Evolutionary conservation across 345 rosid genomes (phyloP).

Genomic region (Brassica cretica): DNA sequence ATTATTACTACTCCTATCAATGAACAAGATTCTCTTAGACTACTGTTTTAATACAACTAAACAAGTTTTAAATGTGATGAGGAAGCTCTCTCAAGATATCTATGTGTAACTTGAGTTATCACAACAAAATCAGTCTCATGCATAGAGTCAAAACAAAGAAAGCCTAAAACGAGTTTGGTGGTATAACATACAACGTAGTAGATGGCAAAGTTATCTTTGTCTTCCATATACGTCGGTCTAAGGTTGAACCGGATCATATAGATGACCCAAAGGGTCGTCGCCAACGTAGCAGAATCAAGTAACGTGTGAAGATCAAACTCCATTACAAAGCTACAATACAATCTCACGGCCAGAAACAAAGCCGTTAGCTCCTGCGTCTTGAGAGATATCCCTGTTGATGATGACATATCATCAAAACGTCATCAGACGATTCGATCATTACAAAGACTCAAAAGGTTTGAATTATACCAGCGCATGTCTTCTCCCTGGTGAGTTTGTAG

Average conservation of each 20-base stretch:
- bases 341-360: constrained; percentile 68
- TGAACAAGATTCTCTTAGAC: background rate
- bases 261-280: constrained; percentile 83
- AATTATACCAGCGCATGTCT: constrained; percentile 65
- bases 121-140: background rate
- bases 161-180: constrained; percentile 8
- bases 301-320: constrained; percentile 86
- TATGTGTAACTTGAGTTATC: background rate
- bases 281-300: constrained; percentile 76
- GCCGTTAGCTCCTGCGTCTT: constrained; percentile 93
- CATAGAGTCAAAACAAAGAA: background rate
- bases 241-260: constrained; percentile 87
- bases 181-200: constrained; percentile 62
- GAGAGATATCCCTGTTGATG: constrained; percentile 67
- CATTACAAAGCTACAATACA: constrained; percentile 91
- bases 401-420: background rate
- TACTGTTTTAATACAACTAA: background rate
- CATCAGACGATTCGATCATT: background rate
- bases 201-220: constrained; percentile 76
- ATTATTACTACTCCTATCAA: background rate
- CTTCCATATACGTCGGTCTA: constrained; percentile 77
- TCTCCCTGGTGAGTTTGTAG: constrained; percentile 86
- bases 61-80: background rate
- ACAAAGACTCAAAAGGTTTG: background rate
- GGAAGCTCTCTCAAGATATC: background rate